A percentile compares a stretch with the other conserved stretches of the same genome.
Conservation (phyloP, 2,329 filamentous ascomycete species). For the Metarhizium sp. region DNA sequence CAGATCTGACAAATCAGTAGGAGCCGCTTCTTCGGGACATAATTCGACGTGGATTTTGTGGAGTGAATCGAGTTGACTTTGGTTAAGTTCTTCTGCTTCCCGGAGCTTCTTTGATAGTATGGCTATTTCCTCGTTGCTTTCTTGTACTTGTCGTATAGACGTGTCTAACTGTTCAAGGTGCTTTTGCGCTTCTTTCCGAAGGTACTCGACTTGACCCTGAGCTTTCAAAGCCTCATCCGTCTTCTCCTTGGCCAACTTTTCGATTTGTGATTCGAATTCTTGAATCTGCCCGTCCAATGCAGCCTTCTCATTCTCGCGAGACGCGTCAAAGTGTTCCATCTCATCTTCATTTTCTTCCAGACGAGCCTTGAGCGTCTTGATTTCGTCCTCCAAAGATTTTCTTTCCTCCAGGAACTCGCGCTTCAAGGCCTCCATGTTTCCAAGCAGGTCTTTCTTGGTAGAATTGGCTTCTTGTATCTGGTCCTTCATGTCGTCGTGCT, state of each 20-base stretch:
- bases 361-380: conserved; percentile 63
- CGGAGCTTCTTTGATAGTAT: conserved; percentile 41
- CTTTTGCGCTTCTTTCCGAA: conserved; percentile 49
- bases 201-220: conserved; percentile 53
- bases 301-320: conserved; percentile 71
- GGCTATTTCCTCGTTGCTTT: conserved; percentile 39
- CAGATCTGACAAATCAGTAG: conserved; percentile 47
- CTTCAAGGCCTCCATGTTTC: conserved; percentile 89
- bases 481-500: conserved; percentile 52
- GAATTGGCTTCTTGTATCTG: conserved; percentile 80
- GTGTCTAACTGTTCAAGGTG: conserved; percentile 50
- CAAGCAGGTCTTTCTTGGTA: conserved; percentile 86
- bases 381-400: conserved; percentile 71
- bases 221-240: conserved; percentile 47
- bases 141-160: conserved; percentile 48
- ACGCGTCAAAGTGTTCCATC: conserved; percentile 74
- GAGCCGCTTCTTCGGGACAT: conserved; percentile 40
- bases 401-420: conserved; percentile 81
- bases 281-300: conserved; percentile 60
- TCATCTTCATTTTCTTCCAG: conserved; percentile 89
- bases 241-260: conserved; percentile 48
- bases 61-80: conserved; percentile 44
- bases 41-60: conserved; percentile 51
- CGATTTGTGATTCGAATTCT: conserved; percentile 61
- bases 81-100: conserved; percentile 39